Base-by-base conservation (phyloP, 192 early-diverging fungal species). In the Helicostylum pulchrum region DNA sequence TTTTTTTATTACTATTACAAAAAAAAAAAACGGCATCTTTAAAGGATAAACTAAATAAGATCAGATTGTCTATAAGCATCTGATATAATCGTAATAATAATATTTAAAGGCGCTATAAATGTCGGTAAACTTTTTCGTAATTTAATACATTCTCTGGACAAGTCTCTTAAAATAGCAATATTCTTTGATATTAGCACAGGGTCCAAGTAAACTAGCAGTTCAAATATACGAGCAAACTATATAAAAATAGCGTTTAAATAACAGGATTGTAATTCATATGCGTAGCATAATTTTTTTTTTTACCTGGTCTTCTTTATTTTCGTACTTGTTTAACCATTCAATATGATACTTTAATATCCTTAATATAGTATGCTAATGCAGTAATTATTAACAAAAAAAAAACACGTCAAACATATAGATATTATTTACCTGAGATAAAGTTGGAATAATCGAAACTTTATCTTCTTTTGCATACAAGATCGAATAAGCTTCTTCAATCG, bases 51-150 rank as follows among this genome's bases (percentile, higher is more conserved):
- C 58, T 66, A 67, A 3, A 65, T 45, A 10, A 73, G 46, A 34
- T 73, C 71, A 17, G 53, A 47, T 44, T 80, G 79, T 19, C 79
- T 76, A 63, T 75, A 80, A 19, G 57, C 64, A 6, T 45, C 61
- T 8, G 73, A 66, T 44, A 80, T 67, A 19, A 80, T 75, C 2
- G 76, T 76, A 47, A 80, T 80, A 46, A 80, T 68, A 51, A 78
- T 76, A 31, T 80, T 80, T 15, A 77, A 57, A 5, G 62, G 64
- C 20, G 68, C 71, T 36, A 79, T 48, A 10, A 63, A 72, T 43
- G 73, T 55, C 14, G 45, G 47, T 61, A 67, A 31, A 53, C 48
- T 43, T 30, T 67, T 68, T 62, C 77, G 62, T 42, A 81, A 68
- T 21, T 61, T 53, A 4, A 73, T 59, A 26, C 68, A 76, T 52